Base-by-base conservation (phyloP, 257 asterid species). In the Osmanthus fragrans region DNA sequence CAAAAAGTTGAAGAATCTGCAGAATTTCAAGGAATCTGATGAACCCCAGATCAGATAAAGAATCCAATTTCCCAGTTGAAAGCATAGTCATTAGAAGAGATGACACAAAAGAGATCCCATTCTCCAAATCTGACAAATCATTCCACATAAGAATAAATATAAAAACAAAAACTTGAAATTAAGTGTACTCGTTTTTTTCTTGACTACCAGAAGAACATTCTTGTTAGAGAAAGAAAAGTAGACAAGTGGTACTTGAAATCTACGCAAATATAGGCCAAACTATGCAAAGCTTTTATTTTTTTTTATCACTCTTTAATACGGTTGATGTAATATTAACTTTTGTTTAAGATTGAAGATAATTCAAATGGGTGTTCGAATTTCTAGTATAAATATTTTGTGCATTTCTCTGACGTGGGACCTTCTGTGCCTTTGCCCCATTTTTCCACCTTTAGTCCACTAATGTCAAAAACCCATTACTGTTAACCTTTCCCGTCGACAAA, bases 41-140 rank as follows among this genome's bases (percentile, higher is more conserved):
- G 88, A 91, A 85, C 39, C 88, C 83, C 80, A 85, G 82, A 89
- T 86, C 90, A 84, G 85, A 86, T 80, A 84, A 86, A 85, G 84
- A 86, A 85, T 82, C 86, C 85, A 85, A 86, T 76, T 79, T 23
- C 79, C 72, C 85, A 81, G 80, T 78, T 78, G 86, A 80, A 78
- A 82, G 89, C 90, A 88, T 87, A 88, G 85, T 84, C 86, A 84
- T 73, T 67, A 85, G 58, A 32, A 82, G 82, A 78, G 83, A 80
- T 65, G 87, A 86, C 87, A 78, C 30, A 32, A 84, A 68, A 82
- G 84, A 84, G 72, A 79, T 74, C 70, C 85, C 88, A 83, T 82
- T 84, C 79, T 81, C 87, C 79, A 79, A 79, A 70, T 70, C 77
- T 71, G 84, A 73, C 81, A 73, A 73, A 67, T 64, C 71, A 73